These are phyloP conservation scores for Fusarium coffeatum DNA, from an alignment of 2,329 filamentous ascomycete genomes.

Conservation along the genomic window DNA sequence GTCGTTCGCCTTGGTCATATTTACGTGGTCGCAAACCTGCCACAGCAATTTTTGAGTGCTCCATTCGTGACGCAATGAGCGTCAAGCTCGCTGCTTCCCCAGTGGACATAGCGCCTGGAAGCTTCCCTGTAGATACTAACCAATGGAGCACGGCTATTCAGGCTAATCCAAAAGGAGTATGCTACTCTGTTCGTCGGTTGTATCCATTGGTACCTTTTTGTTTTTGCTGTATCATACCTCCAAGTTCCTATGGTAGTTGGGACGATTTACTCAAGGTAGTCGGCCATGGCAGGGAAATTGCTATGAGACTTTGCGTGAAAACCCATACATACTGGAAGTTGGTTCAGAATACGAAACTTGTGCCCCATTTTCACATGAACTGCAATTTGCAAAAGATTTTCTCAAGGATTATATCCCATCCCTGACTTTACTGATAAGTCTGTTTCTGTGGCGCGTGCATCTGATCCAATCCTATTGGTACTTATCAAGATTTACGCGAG, in stretches of 20 bases:
- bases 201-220: slow-evolving; percentile 13
- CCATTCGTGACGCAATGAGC: slow-evolving; percentile 41
- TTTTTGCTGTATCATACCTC: background rate
- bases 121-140: slow-evolving; percentile 37
- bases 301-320: background rate
- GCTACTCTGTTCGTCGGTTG: background rate
- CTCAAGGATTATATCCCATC: background rate
- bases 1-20: slow-evolving; percentile 16
- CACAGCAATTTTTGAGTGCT: slow-evolving; percentile 17
- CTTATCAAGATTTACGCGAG: background rate
- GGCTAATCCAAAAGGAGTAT: slow-evolving; percentile 26
- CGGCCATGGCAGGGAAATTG: slow-evolving; percentile 1
- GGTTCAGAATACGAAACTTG: background rate
- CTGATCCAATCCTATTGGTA: background rate
- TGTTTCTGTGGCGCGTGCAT: background rate
- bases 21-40: slow-evolving; percentile 23
- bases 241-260: background rate
- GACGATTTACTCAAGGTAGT: background rate
- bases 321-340: background rate
- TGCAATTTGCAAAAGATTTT: background rate
- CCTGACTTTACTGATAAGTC: background rate
- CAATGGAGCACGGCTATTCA: background rate
- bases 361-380: slow-evolving; percentile 3
- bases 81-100: slow-evolving; percentile 24
- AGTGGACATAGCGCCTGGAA: slow-evolving; percentile 26